Evolutionary conservation across 371 early-diverging fungal species (phyloP).

Genomic region (Mucor velutinosus): DNA sequence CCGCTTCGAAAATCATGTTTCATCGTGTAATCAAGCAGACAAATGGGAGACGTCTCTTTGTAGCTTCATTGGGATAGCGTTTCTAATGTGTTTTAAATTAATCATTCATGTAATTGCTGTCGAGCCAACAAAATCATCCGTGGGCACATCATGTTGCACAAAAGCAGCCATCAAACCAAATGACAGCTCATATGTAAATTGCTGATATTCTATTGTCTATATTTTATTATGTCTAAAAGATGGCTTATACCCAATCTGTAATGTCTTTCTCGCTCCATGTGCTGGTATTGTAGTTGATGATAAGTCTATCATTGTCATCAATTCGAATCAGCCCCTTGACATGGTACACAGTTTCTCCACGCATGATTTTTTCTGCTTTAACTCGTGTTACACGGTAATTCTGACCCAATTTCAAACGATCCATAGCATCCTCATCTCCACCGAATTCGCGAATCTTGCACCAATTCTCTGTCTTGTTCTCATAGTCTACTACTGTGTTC

Average conservation of each 20-base stretch:
- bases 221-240: not conserved
- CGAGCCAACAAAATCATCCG: too few relatives aligned
- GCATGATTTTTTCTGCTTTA: slow-evolving; percentile 37
- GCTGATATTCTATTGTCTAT: not conserved
- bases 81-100: too few relatives aligned
- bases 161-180: too few relatives aligned
- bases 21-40: not conserved
- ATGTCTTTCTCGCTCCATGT: slow-evolving; percentile 22
- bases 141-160: too few relatives aligned
- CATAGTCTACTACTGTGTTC: slow-evolving; percentile 27
- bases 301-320: slow-evolving; percentile 12
- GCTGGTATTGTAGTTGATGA: slow-evolving; percentile 19
- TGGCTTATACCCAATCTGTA: slow-evolving; percentile 24
- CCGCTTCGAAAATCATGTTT: not conserved
- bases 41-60: too few relatives aligned
- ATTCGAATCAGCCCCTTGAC: slow-evolving; percentile 17
- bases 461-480: slow-evolving; percentile 33
- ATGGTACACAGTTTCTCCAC: slow-evolving; percentile 41
- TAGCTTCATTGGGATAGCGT: too few relatives aligned
- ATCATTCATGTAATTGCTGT: too few relatives aligned
- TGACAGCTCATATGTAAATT: too few relatives aligned
- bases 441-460: slow-evolving; percentile 13
- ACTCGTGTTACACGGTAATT: slow-evolving; percentile 32
- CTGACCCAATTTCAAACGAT: slow-evolving; percentile 29
- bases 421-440: slow-evolving; percentile 8